A percentile compares a stretch with the other conserved stretches of the same genome.
Conservation (phyloP, 768 basidiomycete species). For the Chalciporus pseudorubinellus region DNA sequence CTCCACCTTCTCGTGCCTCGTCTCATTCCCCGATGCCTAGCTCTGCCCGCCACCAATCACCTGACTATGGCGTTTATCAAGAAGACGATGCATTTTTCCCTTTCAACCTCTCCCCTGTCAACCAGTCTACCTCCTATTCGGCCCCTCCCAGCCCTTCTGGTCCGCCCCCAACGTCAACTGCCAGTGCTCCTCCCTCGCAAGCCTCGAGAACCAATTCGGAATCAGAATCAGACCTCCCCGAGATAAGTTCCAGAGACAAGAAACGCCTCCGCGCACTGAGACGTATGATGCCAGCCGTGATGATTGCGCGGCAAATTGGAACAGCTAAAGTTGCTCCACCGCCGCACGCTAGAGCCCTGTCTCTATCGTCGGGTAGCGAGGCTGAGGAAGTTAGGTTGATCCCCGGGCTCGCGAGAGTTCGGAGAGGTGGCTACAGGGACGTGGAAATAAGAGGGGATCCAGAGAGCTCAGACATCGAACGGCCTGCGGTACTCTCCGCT, state of each 20-base stretch:
- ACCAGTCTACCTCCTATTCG: constrained; percentile 1
- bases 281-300: constrained; percentile 54
- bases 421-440: constrained; percentile 34
- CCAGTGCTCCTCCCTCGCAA: constrained; percentile 16
- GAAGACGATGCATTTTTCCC: constrained; percentile 2
- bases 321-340: constrained; percentile 8
- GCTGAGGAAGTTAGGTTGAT: constrained; percentile 40
- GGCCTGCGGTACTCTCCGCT: background rate
- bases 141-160: constrained; percentile 16
- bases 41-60: constrained; percentile 5
- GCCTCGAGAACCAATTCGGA: constrained; percentile 16
- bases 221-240: constrained; percentile 11
- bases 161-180: constrained; percentile 17
- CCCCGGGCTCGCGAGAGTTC: constrained; percentile 52
- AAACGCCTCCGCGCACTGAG: constrained; percentile 39
- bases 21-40: constrained; percentile 7
- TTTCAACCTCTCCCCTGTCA: constrained; percentile 5
- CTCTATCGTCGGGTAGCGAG: constrained; percentile 27
- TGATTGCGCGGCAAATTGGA: constrained; percentile 40
- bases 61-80: constrained; percentile 13
- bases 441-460: constrained; percentile 58
- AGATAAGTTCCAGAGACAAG: constrained; percentile 31
- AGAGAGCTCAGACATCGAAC: constrained; percentile 52
- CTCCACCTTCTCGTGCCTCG: constrained; percentile 4
- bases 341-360: constrained; percentile 8